phyloP scores from a whole-genome alignment of 768 basidiomycete species.

The Chalciporus chontae region DNA sequence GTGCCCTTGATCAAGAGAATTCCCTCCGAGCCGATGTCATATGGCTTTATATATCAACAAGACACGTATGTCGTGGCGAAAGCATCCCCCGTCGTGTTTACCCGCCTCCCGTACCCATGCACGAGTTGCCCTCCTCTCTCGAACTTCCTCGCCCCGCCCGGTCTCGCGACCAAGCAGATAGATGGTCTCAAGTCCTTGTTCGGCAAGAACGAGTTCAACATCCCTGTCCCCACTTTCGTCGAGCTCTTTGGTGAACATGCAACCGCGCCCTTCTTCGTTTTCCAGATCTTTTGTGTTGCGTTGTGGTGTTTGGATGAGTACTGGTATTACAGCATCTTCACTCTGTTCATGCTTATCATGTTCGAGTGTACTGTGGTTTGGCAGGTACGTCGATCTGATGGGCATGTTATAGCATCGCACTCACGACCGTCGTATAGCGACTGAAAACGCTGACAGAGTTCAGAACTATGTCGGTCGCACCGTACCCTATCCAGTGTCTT shows the following conservation, averaged over 20 bases:
- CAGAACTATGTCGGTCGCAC: slow-evolving; percentile 91
- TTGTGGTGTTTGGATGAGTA: slow-evolving; percentile 98
- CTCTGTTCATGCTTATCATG: slow-evolving; percentile 95
- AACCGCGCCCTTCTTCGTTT: slow-evolving; percentile 98
- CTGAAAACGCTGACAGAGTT: slow-evolving; percentile 91
- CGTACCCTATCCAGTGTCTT: slow-evolving; percentile 81
- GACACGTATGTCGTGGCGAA: slow-evolving; percentile 82
- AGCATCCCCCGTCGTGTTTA: slow-evolving; percentile 58
- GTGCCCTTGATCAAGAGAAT: slow-evolving; percentile 68
- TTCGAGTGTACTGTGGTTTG: slow-evolving; percentile 99
- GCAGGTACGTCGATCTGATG: slow-evolving; percentile 60
- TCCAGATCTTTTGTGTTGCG: slow-evolving; percentile 96
- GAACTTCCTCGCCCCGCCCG: slow-evolving; percentile 58
- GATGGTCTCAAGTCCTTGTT: slow-evolving; percentile 61
- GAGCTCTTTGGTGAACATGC: slow-evolving; percentile 95
- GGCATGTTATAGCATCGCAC: neutral
- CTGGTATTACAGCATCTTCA: slow-evolving; percentile 98
- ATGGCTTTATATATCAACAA: slow-evolving; percentile 90
- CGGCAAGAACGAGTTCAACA: slow-evolving; percentile 94
- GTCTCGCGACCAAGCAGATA: slow-evolving; percentile 48
- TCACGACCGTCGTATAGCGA: slow-evolving; percentile 49
- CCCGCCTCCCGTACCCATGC: slow-evolving; percentile 84
- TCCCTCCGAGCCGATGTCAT: slow-evolving; percentile 54
- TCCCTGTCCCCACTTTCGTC: slow-evolving; percentile 91
- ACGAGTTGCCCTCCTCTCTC: slow-evolving; percentile 65